Base-by-base conservation (phyloP, 1,284 basidiomycete genomes). In the Malassezia sympodialis region DNA sequence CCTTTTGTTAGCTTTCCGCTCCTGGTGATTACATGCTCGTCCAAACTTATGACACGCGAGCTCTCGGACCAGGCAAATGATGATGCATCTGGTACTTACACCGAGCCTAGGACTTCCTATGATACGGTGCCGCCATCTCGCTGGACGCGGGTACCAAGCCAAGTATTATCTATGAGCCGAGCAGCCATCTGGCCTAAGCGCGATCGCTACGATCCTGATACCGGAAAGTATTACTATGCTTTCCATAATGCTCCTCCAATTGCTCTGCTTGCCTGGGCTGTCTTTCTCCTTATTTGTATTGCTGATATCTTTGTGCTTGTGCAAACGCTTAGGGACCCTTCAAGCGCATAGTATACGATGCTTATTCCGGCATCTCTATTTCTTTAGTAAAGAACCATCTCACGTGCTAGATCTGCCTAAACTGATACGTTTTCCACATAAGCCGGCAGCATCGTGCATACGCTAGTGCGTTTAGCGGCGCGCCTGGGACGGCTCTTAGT, bases 1-100 rank as follows among this genome's bases (percentile, higher is more conserved):
- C 93, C 91, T 0, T 93, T 73, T 47, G 69, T 72, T 24, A 49
- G 63, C 19, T 48, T 69, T 40, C 71, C 71, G 0, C 58, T 73
- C 17, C 56, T 73, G 26, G 39, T 67, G 27, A 55, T 72, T 19
- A 72, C 71, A 5, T 49, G 60, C 5, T 52, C 50, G 10, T 28
- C 27, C 4, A 19, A 26, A 24, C 51, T 51, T 28, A 67, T 66
- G 58, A 11, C 31, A 32, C 53, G 53, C 21, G 53, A 56, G 40
- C 15, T 56, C 10, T 8, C 19, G 8, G 30, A 41, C 19, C 35
- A 42, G 12, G 19, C 15, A 4, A 12, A 5, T 19, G 15, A 11
- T 7, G 39, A 40, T 8, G 42, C 26, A 2, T 26, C 11, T 3
- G 14, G 23, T 8, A 2, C 26, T 21, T 5, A 17, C 26, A 15